A percentile compares a stretch with the other conserved stretches of the same genome.
Conservation (phyloP, 2,329 filamentous ascomycete genomes). For the Claviceps spartinae region DNA sequence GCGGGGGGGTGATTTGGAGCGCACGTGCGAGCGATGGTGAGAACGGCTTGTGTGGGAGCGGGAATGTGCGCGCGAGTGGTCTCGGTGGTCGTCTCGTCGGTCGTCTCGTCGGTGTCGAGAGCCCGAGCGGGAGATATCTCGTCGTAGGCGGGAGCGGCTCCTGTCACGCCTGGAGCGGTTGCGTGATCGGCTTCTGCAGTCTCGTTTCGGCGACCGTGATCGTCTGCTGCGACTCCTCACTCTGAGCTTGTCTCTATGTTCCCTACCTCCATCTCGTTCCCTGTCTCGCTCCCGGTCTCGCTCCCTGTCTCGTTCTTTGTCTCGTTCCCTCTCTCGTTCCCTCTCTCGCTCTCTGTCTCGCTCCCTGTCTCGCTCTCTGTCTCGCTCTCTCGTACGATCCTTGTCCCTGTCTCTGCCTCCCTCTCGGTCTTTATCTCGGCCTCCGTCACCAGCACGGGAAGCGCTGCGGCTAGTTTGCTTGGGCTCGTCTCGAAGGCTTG, state of each 20-base stretch:
- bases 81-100: slow-evolving; percentile 16
- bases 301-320: neutral
- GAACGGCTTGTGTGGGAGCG: slow-evolving; percentile 18
- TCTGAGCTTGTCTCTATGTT: slow-evolving; percentile 11
- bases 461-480: slow-evolving; percentile 19
- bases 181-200: slow-evolving; percentile 19
- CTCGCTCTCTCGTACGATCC: neutral
- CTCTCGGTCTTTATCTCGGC: neutral
- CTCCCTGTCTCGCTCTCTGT: too few species aligned
- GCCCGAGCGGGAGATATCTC: slow-evolving; percentile 27
- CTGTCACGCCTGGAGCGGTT: slow-evolving; percentile 21
- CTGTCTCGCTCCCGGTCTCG: neutral
- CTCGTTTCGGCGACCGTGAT: slow-evolving; percentile 25
- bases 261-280: neutral
- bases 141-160: slow-evolving; percentile 22
- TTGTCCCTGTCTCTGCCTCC: neutral
- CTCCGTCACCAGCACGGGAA: slow-evolving; percentile 14
- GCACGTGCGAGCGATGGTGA: slow-evolving; percentile 18
- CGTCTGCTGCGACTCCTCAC: slow-evolving; percentile 21
- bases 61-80: slow-evolving; percentile 9
- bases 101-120: slow-evolving; percentile 24
- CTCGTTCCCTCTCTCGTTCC: neutral
- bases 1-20: slow-evolving; percentile 19
- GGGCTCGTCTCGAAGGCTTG: slow-evolving; percentile 15
- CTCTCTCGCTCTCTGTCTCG: neutral